Evolutionary conservation across 2,329 filamentous ascomycete genomes (phyloP), one percentile per base, ranked within the genome.

Genomic region (Calcarisporium arbuscula): DNA sequence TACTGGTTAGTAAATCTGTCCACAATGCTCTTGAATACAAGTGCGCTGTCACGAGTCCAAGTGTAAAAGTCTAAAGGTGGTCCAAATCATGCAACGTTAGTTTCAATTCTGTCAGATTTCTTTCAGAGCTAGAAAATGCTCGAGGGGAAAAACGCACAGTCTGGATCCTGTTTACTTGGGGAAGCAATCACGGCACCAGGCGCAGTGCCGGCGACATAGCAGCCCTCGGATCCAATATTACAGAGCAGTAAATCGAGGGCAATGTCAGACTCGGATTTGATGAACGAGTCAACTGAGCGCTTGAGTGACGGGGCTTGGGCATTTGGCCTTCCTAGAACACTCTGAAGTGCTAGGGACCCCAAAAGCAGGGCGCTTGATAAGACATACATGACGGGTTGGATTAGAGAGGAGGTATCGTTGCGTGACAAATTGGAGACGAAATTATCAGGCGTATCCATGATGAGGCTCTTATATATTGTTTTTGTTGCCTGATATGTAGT

Each of bases 1-100:
- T 80, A 82, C 32, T 62, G 63, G 38, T 74, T 62, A 29, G 61
- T 51, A 52, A 87, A 82, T 15, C 74, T 67, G 47, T 89, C 84
- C 8, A 83, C 65, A 12, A 89, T 58, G 17, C 65, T 64, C 60
- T 85, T 86, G 62, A 83, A 75, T 3, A 77, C 76, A 19, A 89
- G 66, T 17, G 79, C 81, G 12, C 80, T 72, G 54, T 90, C 85
- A 49, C 85, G 67, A 2, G 80, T 86, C 85, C 85, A 90, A 1
- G 82, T 86, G 51, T 78, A 89, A 51, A 73, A 88, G 56, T 89
- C 82, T 85, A 34, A n/a, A 18, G 15, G 21, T 16, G 9, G n/a
- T 22, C 14, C 16, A 29, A 29, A 11, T 9, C 16, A 12, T 12
- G 12, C 27, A 29, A 29, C 22, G 22, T 25, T 25, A 25, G 14